Percentiles rank a stretch among this genome's conserved stretches.
phyloP scores from a whole-genome alignment of 805 yeast species.

The Teunomyces aglyptinius region DNA sequence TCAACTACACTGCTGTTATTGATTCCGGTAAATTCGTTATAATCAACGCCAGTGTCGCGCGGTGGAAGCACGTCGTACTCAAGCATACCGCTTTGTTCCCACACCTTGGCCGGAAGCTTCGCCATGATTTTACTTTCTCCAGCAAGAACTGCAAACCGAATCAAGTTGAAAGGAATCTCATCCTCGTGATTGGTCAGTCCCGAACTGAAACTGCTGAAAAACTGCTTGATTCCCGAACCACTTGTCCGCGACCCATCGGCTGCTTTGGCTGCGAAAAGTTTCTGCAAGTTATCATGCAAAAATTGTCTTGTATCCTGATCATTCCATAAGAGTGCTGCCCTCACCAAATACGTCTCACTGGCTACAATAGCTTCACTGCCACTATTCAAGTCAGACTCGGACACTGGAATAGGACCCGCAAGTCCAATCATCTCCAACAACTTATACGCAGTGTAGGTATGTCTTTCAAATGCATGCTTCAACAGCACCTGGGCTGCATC shows the following conservation, averaged over 20 bases:
- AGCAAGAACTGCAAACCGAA: slow-evolving; percentile 67
- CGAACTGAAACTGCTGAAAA: slow-evolving; percentile 10
- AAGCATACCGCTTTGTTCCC: slow-evolving; percentile 59
- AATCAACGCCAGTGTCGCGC: slow-evolving; percentile 26
- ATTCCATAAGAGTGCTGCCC: slow-evolving; percentile 58
- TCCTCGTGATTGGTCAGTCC: slow-evolving; percentile 13
- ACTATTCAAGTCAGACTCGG: slow-evolving; percentile 19
- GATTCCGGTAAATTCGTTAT: slow-evolving; percentile 37
- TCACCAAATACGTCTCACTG: slow-evolving; percentile 56
- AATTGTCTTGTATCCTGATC: slow-evolving; percentile 46
- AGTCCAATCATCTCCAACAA: slow-evolving; percentile 51
- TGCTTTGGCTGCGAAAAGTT: slow-evolving; percentile 4
- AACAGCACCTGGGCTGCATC: slow-evolving; percentile 50
- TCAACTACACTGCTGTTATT: slow-evolving; percentile 21
- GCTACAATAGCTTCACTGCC: slow-evolving; percentile 36
- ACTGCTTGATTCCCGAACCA: slow-evolving; percentile 13
- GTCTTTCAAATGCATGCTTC: slow-evolving; percentile 47
- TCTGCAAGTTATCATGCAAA: slow-evolving; percentile 41
- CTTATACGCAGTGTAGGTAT: slow-evolving; percentile 57
- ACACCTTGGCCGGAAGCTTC: slow-evolving; percentile 57
- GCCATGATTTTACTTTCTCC: slow-evolving; percentile 74
- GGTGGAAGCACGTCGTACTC: slow-evolving; percentile 80
- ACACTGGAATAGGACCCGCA: slow-evolving; percentile 16
- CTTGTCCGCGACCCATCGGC: not conserved
- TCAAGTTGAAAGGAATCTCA: slow-evolving; percentile 57